Evolutionary conservation across 352 stramenopile genomes (phyloP).

Genomic region (Phytophthora idaei): DNA sequence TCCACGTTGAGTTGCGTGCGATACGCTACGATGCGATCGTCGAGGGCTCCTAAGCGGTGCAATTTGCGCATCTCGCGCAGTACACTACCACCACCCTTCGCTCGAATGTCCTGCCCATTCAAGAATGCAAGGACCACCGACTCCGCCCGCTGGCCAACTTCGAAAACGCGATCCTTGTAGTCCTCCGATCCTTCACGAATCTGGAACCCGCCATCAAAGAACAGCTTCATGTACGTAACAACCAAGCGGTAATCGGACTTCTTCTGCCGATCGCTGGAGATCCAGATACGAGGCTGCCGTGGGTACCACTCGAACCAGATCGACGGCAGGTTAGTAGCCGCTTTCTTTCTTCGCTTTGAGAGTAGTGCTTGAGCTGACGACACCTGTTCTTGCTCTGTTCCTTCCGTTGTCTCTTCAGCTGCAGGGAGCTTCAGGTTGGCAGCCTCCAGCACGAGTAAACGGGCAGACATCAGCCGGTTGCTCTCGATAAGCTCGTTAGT

Average conservation of each 20-base stretch:
- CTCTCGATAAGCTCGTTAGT: conserved; percentile 1
- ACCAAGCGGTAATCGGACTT: conserved; percentile 22
- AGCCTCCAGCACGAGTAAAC: not conserved
- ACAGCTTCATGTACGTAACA: conserved; percentile 29
- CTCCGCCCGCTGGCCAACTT: not conserved
- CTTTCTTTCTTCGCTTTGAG: not conserved
- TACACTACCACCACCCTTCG: conserved; percentile 5
- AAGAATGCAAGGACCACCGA: conserved; percentile 11
- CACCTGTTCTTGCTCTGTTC: not conserved
- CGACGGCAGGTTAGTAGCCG: not conserved
- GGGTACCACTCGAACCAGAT: not conserved
- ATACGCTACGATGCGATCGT: not conserved
- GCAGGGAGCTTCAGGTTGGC: not conserved
- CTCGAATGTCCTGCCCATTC: not conserved
- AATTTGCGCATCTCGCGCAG: conserved; percentile 10
- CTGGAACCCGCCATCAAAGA: conserved; percentile 19
- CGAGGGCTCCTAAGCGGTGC: not conserved
- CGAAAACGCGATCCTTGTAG: conserved; percentile 16
- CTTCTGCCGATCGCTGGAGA: conserved; percentile 17
- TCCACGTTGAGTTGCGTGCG: not conserved
- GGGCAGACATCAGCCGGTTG: not conserved
- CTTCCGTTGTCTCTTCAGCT: not conserved
- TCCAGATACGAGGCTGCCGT: conserved; percentile 8
- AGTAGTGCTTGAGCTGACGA: not conserved
- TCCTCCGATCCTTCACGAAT: conserved; percentile 1